Evolutionary conservation across 768 basidiomycete genomes (phyloP), one percentile per base, ranked within the genome.

Genomic region (Butyriboletus loyo): DNA sequence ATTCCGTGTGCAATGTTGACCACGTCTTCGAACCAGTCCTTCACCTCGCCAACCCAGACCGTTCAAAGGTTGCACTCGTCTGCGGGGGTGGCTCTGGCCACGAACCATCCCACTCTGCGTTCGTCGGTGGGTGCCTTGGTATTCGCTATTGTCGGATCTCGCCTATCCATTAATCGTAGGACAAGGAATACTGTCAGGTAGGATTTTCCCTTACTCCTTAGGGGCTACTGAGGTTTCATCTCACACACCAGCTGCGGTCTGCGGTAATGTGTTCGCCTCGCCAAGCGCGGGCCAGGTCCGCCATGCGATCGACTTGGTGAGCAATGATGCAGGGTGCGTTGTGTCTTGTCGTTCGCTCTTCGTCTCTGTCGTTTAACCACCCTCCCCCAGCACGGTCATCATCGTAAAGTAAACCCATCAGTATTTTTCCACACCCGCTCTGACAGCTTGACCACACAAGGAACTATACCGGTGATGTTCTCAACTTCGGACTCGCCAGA

Each of bases 41-140:
- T 37, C 83, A 86, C 61, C 69, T 82, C 46, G 72, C 80, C 24
- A 58, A 71, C n/a, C 78, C 69, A 30, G 81, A 87, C 66, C 78
- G 72, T 50, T 78, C 80, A 22, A 84, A 83, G 64, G 92, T 93
- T 38, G 81, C 87, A 3, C 73, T 93, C 14, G 75, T 93, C 60
- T 91, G 87, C 61, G 91, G 91, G 9, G 91, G 92, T 6, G 91
- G 92, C 30, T 83, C 86, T 24, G 90, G 95, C 5, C 95, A 97
- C 65, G 95, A 97, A 63, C 95, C 95, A 7, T 82, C 92, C 15
- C 92, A 94, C 70, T 82, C 90, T 5, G 89, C 83, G 2, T 94
- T 89, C 60, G 92, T 96, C n/a, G 93, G 92, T 86, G 56, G 57
- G 78, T 66, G 38, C 21, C 19, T 15, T 13, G 11, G 9, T 57